Evolutionary conservation across 1,284 basidiomycete species (phyloP).

Genomic region (Cryptococcus neoformans): DNA sequence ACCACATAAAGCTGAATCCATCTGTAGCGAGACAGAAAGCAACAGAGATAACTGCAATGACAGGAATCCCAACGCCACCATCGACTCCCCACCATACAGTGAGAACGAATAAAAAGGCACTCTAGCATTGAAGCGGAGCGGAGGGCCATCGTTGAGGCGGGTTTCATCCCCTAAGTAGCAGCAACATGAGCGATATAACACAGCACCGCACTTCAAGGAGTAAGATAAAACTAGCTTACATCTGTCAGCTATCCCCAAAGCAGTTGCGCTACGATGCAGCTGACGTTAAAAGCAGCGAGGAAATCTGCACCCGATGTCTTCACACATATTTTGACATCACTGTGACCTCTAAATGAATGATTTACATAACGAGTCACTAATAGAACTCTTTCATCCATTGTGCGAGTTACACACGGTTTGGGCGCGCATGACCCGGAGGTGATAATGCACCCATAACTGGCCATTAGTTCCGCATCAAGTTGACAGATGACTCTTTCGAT

Average conservation of each 20-base stretch:
- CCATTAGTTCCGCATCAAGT: too few species aligned
- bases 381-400: too few species aligned
- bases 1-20: constrained; percentile 27
- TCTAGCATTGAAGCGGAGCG: constrained; percentile 6
- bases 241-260: constrained; percentile 26
- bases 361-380: too few species aligned
- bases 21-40: constrained; percentile 18
- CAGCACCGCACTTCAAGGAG: background rate
- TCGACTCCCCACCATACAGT: constrained; percentile 20
- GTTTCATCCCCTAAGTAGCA: constrained; percentile 11
- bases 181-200: background rate
- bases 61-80: constrained; percentile 11
- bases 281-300: constrained; percentile 25
- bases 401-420: too few species aligned
- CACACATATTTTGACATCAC: too few species aligned
- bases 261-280: constrained; percentile 18
- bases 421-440: too few species aligned
- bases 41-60: constrained; percentile 21
- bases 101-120: constrained; percentile 14
- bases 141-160: constrained; percentile 17
- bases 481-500: too few species aligned
- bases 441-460: too few species aligned
- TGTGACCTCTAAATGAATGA: too few species aligned
- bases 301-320: constrained; percentile 14
- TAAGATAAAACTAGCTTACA: constrained; percentile 6